phyloP scores from a whole-genome alignment of 163 green algal genomes.

The Volvox carteri region DNA sequence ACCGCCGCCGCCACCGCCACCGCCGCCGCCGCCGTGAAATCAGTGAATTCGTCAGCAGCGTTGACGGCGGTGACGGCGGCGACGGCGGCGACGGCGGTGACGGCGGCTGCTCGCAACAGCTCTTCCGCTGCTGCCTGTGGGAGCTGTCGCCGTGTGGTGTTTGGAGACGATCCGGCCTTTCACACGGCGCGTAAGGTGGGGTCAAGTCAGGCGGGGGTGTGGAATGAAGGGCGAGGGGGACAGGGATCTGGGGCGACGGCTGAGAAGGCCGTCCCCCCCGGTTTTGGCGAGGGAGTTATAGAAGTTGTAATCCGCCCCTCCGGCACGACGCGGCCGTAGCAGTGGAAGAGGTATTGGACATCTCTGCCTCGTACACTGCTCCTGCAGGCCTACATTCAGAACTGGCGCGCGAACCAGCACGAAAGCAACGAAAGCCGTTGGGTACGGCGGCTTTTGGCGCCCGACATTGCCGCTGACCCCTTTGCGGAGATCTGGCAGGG shows the following conservation, averaged over 20 bases:
- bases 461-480: background rate
- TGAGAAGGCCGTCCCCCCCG: too few species aligned
- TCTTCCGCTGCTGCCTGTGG: background rate
- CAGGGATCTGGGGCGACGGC: background rate
- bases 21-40: too few species aligned
- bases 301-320: too few species aligned
- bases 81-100: background rate
- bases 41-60: too few species aligned
- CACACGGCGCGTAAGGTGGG: slow-evolving; percentile 7
- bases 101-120: background rate
- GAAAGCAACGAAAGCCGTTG: slow-evolving; percentile 9
- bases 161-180: slow-evolving; percentile 27
- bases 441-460: background rate
- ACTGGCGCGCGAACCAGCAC: background rate
- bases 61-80: too few species aligned
- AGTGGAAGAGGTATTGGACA: too few species aligned
- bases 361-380: background rate
- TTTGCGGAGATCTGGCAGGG: background rate
- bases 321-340: too few species aligned
- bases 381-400: background rate
- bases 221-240: background rate
- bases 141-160: background rate
- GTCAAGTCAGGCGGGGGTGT: background rate
- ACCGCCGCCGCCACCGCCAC: background rate
- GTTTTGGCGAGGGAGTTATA: too few species aligned